Conservation (phyloP, 2,329 filamentous ascomycete genomes). For the Colletotrichum cereale region DNA sequence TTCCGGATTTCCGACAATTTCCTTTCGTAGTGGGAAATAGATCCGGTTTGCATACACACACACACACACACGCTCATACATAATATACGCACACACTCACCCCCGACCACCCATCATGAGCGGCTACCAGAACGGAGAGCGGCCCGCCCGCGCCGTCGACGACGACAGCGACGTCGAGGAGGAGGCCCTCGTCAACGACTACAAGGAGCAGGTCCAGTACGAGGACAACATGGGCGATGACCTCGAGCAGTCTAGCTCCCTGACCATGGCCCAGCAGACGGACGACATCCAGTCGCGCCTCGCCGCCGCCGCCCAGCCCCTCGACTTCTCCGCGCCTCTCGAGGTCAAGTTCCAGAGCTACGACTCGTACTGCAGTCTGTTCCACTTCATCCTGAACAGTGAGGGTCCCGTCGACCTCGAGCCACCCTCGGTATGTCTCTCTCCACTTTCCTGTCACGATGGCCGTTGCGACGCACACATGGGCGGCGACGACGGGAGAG, state of each 20-base stretch:
- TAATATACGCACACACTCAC: too few species aligned
- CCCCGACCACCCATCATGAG: conserved; percentile 61
- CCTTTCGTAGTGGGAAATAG: conserved; percentile 3
- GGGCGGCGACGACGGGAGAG: background rate
- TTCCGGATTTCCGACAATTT: conserved; percentile 9
- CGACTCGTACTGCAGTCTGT: conserved; percentile 99
- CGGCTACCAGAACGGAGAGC: conserved; percentile 71
- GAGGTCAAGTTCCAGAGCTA: conserved; percentile 99
- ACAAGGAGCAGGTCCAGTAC: conserved; percentile 95
- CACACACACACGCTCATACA: background rate
- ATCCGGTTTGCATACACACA: background rate
- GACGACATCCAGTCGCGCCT: conserved; percentile 96
- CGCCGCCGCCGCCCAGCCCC: conserved; percentile 89
- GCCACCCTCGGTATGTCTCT: conserved; percentile 85
- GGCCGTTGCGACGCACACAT: background rate
- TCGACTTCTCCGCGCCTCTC: conserved; percentile 95
- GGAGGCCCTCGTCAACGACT: conserved; percentile 95
- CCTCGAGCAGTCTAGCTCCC: conserved; percentile 78
- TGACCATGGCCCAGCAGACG: conserved; percentile 78
- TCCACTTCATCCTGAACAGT: conserved; percentile 99
- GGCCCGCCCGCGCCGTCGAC: conserved; percentile 68
- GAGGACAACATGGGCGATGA: conserved; percentile 84
- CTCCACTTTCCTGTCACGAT: conserved; percentile 43
- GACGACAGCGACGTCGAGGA: conserved; percentile 96
- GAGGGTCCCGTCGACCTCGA: conserved; percentile 98